Evolutionary conservation across 202 grass and related monocot genomes (phyloP).

Genomic region (Setaria italica): DNA sequence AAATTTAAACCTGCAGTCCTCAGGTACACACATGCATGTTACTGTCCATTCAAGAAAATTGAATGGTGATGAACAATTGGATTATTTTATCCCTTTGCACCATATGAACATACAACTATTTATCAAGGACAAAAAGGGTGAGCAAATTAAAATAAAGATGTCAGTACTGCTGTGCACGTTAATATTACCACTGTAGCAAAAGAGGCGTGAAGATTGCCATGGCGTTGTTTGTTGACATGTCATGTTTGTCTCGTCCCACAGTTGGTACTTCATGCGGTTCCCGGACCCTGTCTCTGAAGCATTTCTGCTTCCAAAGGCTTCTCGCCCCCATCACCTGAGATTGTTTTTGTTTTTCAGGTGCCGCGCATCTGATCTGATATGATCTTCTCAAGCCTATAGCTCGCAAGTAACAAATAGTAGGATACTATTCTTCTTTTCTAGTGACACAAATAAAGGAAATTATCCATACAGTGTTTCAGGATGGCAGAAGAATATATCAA

Average conservation of each 20-base stretch:
- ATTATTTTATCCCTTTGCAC: background rate
- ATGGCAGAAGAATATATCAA: background rate
- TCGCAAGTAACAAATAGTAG: background rate
- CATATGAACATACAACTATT: background rate
- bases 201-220: background rate
- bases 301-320: conserved; percentile 19
- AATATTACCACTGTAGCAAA: background rate
- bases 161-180: background rate
- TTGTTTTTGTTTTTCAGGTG: background rate
- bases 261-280: conserved; percentile 15
- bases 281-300: background rate
- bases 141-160: background rate
- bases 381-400: background rate
- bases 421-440: background rate
- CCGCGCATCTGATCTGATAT: background rate
- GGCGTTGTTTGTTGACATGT: conserved; percentile 16
- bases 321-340: conserved; percentile 21
- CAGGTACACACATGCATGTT: background rate
- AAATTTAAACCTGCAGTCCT: background rate
- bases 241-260: background rate
- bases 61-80: background rate
- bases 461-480: background rate
- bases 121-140: conserved; percentile 3
- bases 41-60: background rate
- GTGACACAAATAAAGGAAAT: background rate